These are phyloP conservation scores for Thyridium curvatum DNA, from an alignment of 2,329 filamentous ascomycete species.

Conservation along the genomic window DNA sequence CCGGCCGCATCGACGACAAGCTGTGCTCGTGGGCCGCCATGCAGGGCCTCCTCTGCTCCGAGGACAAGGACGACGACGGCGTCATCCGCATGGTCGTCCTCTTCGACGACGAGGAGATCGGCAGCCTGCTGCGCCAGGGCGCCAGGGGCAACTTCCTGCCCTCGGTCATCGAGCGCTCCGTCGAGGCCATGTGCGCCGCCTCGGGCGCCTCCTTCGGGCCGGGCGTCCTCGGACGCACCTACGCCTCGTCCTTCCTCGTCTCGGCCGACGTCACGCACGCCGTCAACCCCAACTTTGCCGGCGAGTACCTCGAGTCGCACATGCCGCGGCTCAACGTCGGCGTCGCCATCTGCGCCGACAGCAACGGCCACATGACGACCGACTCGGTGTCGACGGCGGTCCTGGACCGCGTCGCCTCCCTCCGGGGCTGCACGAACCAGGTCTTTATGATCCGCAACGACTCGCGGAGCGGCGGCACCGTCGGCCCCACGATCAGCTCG, in stretches of 20 bases:
- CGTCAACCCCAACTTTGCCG: conserved; percentile 88
- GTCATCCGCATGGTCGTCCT: conserved; percentile 86
- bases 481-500: conserved; percentile 84
- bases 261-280: conserved; percentile 92
- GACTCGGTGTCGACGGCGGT: conserved; percentile 81
- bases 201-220: conserved; percentile 41
- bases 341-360: conserved; percentile 71
- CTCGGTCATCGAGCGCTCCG: conserved; percentile 70
- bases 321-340: conserved; percentile 85
- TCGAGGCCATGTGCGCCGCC: conserved; percentile 58
- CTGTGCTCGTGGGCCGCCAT: conserved; percentile 92
- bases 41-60: conserved; percentile 69
- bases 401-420: conserved; percentile 70
- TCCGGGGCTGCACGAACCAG: conserved; percentile 66
- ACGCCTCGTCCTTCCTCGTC: conserved; percentile 86
- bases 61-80: conserved; percentile 51
- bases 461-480: conserved; percentile 80
- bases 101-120: conserved; percentile 97
- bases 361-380: conserved; percentile 94
- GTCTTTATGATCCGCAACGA: conserved; percentile 96
- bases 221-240: conserved; percentile 69
- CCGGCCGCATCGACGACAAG: conserved; percentile 94
- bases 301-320: conserved; percentile 78
- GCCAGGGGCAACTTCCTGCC: conserved; percentile 86
- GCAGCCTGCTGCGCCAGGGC: conserved; percentile 83